Percentiles rank a stretch among this genome's conserved stretches.
These are phyloP conservation scores for Camillea tinctor DNA, from an alignment of 2,329 filamentous ascomycete species.

Conservation along the genomic window DNA sequence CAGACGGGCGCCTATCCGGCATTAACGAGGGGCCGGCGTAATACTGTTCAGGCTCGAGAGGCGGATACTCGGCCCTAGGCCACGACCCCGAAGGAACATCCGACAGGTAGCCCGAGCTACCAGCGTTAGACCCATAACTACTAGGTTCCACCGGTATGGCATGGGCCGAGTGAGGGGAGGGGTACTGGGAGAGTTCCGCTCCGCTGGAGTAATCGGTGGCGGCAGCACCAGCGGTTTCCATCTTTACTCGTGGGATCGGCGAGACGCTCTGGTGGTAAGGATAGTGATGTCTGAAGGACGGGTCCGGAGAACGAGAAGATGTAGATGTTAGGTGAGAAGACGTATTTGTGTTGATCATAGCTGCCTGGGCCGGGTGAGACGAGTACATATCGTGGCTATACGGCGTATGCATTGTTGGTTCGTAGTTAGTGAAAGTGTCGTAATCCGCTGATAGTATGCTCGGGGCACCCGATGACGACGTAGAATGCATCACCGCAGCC, in stretches of 20 bases:
- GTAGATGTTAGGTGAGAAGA: conserved; percentile 27
- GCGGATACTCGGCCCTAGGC: conserved; percentile 39
- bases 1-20: conserved; percentile 29
- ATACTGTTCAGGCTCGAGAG: conserved; percentile 35
- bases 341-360: conserved; percentile 23
- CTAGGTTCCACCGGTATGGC: conserved; percentile 31
- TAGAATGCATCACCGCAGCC: conserved; percentile 38
- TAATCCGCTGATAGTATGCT: conserved; percentile 51
- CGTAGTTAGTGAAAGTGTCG: conserved; percentile 49
- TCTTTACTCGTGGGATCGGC: conserved; percentile 39
- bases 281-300: conserved; percentile 31
- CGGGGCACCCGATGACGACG: conserved; percentile 41
- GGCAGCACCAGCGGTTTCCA: conserved; percentile 33
- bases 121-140: conserved; percentile 28
- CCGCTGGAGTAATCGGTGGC: conserved; percentile 35
- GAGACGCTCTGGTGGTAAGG: conserved; percentile 33
- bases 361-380: conserved; percentile 36
- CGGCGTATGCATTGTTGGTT: conserved; percentile 38
- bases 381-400: conserved; percentile 50
- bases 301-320: conserved; percentile 33
- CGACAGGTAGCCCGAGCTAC: conserved; percentile 38
- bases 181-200: conserved; percentile 40
- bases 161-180: conserved; percentile 39
- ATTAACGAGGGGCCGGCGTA: conserved; percentile 29
- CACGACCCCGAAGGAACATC: conserved; percentile 38